These are phyloP conservation scores for Globisporangium spinosum DNA, from an alignment of 352 stramenopile genomes.

Conservation along the genomic window DNA sequence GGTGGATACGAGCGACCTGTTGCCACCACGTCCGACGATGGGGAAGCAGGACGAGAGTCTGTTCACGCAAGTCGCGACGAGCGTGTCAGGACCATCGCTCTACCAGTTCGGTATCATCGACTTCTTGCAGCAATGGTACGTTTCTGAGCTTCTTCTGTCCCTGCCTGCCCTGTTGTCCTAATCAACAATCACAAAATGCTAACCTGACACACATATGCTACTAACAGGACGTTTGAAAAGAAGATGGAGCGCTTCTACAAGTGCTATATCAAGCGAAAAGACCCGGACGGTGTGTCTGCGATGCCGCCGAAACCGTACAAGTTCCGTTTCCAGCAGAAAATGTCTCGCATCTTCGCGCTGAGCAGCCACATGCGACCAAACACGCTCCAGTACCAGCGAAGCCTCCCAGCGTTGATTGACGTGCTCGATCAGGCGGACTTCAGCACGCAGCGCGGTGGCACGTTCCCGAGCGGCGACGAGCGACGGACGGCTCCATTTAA, in stretches of 20 bases:
- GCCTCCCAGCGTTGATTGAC: constrained; percentile 73
- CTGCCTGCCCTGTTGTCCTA: not conserved
- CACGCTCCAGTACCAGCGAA: constrained; percentile 66
- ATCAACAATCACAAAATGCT: not conserved
- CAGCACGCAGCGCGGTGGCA: constrained; percentile 46
- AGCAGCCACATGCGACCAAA: constrained; percentile 60
- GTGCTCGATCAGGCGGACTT: constrained; percentile 79
- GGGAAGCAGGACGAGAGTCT: constrained; percentile 48
- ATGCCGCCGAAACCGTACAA: constrained; percentile 89
- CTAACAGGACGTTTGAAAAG: constrained; percentile 82
- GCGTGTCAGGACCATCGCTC: constrained; percentile 80
- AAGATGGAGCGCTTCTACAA: constrained; percentile 92
- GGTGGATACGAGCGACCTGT: constrained; percentile 73
- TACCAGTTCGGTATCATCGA: constrained; percentile 93
- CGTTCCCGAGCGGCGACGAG: constrained; percentile 43
- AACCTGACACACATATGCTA: not conserved
- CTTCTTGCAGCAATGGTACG: constrained; percentile 88
- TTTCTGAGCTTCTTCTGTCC: constrained; percentile 5
- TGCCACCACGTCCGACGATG: constrained; percentile 23
- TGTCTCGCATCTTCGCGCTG: constrained; percentile 86
- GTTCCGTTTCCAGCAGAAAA: constrained; percentile 90
- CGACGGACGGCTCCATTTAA: constrained; percentile 41
- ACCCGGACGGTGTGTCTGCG: constrained; percentile 83
- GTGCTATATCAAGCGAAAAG: constrained; percentile 82
- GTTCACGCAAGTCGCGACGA: constrained; percentile 81